These are phyloP conservation scores for Entonaema liquescens DNA, from an alignment of 495 filamentous ascomycete genomes.

Conservation along the genomic window DNA sequence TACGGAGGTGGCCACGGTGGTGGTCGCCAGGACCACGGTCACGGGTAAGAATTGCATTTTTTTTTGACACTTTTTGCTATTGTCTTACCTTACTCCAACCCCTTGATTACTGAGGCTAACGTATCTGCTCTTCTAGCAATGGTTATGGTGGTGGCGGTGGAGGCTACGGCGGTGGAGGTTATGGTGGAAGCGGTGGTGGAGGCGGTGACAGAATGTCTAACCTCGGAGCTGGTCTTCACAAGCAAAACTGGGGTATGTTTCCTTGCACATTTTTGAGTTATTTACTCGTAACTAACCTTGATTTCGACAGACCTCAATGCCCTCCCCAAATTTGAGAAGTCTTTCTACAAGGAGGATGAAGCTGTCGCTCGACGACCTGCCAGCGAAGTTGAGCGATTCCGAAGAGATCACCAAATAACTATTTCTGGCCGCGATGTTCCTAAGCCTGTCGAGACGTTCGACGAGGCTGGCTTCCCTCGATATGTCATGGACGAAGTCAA, in stretches of 20 bases:
- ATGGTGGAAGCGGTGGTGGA: constrained; percentile 61
- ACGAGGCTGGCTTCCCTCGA: constrained; percentile 94
- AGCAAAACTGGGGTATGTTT: constrained; percentile 83
- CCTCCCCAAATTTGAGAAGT: constrained; percentile 97
- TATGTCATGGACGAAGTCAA: constrained; percentile 99
- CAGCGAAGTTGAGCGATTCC: constrained; percentile 86
- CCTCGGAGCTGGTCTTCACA: constrained; percentile 85
- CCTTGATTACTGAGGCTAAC: constrained; percentile 25
- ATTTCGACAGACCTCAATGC: constrained; percentile 69
- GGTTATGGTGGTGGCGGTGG: constrained; percentile 53
- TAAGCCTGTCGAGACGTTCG: constrained; percentile 93
- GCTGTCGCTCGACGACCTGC: constrained; percentile 76
- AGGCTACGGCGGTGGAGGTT: constrained; percentile 57
- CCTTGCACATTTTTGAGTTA: not conserved
- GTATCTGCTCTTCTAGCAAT: constrained; percentile 41
- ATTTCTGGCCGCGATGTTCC: constrained; percentile 81
- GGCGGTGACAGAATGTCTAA: constrained; percentile 90
- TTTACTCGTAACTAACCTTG: constrained; percentile 26
- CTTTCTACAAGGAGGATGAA: constrained; percentile 95
- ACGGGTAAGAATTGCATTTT: constrained; percentile 41
- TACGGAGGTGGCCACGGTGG: constrained; percentile 41
- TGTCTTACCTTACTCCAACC: not conserved
- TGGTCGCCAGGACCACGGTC: constrained; percentile 49
- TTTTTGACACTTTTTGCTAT: not conserved
- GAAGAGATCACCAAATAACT: constrained; percentile 79